Evolutionary conservation across 345 rosid genomes (phyloP).

Genomic region (Eucalyptus shirleyi): DNA sequence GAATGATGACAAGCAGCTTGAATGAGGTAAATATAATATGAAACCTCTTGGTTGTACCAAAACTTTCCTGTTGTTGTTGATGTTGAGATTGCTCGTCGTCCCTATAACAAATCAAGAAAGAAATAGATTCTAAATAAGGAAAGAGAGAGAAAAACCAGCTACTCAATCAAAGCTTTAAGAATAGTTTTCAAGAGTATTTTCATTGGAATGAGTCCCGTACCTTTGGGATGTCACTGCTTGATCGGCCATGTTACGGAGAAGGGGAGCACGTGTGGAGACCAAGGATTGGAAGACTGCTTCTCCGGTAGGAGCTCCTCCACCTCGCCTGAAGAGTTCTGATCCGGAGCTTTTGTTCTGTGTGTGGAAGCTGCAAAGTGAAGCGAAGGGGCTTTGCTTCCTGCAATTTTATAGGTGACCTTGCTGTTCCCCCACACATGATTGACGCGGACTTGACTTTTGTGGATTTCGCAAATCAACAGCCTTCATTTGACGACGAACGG

Average conservation of each 20-base stretch:
- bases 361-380: background rate
- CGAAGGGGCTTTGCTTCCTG: too few species aligned
- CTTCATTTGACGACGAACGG: too few species aligned
- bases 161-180: too few species aligned
- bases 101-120: too few species aligned
- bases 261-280: background rate
- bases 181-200: too few species aligned
- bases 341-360: background rate
- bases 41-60: too few species aligned
- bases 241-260: background rate
- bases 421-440: background rate
- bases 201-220: background rate
- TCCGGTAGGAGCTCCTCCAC: background rate
- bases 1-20: accelerated
- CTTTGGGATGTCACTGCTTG: background rate
- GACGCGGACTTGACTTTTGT: too few species aligned
- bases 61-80: too few species aligned
- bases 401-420: background rate
- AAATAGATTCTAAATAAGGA: background rate
- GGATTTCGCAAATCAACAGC: too few species aligned
- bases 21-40: too few species aligned
- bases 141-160: background rate
- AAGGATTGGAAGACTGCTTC: background rate
- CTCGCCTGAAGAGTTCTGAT: background rate
- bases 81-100: accelerated